Base-by-base conservation (phyloP, 2,329 filamentous ascomycete genomes). In the Fusarium veterinarium region DNA sequence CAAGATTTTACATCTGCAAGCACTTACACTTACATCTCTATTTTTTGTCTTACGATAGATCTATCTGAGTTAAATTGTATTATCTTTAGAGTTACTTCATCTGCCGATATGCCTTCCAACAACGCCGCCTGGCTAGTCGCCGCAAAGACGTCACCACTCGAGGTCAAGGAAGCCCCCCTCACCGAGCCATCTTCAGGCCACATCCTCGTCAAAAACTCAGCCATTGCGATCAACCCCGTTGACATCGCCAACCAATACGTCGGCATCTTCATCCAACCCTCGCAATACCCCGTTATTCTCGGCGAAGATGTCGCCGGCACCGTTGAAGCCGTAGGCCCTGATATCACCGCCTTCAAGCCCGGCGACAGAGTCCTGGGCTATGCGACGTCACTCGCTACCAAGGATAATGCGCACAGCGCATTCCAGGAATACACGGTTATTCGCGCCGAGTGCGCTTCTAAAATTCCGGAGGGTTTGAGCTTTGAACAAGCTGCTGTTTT, bases 221-320 rank as follows among this genome's bases (percentile, higher is more conserved):
- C 78, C 23, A 72, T 79, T 10, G 80, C 79, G n/a, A 78, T 81
- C 40, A 81, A 81, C 45, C 79, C 78, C 3, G 71, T 79, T 17
- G 78, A 81, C 23, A 51, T 71, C 33, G 60, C 67, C 40, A 75
- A 78, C 17, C 77, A 80, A 49, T 52, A 71, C 41, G 57, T 68
- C n/a, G 55, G 53, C 9, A 42, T 71, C 4, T 58, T 71, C 3
- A 41, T 72, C 14, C 23, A 55, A 0, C 58, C 30, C 3, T 56
- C 60, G 1, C 56, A 73, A 44, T 73, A 73, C 16, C 71, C 71
- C 2, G 38, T 67, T 1, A 71, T 85, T 33, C 72, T 59, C 64
- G 82, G 78, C 1, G 73, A 71, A 30, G 81, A 78, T 69, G 78
- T 77, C 42, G 76, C 82, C 1, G 81, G 82, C 6, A 76, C 75